phyloP scores from a whole-genome alignment of 352 stramenopile genomes.

The Globisporangium cederbergense region DNA sequence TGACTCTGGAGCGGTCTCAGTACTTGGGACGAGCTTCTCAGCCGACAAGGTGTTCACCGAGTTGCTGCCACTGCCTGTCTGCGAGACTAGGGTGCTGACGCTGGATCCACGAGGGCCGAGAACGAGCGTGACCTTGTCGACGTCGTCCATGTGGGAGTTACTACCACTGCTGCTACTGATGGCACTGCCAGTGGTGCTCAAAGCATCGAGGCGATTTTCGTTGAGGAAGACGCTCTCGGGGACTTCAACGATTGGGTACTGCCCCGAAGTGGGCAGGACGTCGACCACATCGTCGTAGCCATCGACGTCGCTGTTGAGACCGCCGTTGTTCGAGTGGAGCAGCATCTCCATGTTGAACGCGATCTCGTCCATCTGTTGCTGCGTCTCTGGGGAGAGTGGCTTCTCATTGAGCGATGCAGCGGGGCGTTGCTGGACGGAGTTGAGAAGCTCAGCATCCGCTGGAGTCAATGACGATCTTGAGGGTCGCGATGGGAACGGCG shows the following conservation, averaged over 20 bases:
- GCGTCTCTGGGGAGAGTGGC: neutral
- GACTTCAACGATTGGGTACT: neutral
- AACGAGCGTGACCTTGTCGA: neutral
- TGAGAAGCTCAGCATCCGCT: too few species aligned
- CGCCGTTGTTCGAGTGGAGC: neutral
- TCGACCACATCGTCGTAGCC: neutral
- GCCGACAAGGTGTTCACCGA: neutral
- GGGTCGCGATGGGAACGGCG: too few species aligned
- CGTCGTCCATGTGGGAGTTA: neutral
- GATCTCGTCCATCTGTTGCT: neutral
- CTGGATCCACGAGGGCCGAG: neutral
- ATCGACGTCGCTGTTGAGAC: too few species aligned
- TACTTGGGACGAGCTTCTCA: neutral
- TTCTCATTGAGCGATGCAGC: neutral
- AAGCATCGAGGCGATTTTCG: neutral
- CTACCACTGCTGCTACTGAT: neutral
- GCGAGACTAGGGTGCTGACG: neutral
- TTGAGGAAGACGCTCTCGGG: neutral
- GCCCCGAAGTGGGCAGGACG: neutral
- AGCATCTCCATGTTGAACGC: neutral
- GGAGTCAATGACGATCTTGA: too few species aligned
- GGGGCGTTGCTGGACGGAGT: neutral
- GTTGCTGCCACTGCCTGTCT: constrained; percentile 1
- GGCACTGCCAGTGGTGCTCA: neutral
- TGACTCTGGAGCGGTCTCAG: neutral